Percentiles rank a stretch among this genome's conserved stretches.
These are phyloP conservation scores for Usnea hakonensis DNA, from an alignment of 495 filamentous ascomycete genomes.

Conservation along the genomic window DNA sequence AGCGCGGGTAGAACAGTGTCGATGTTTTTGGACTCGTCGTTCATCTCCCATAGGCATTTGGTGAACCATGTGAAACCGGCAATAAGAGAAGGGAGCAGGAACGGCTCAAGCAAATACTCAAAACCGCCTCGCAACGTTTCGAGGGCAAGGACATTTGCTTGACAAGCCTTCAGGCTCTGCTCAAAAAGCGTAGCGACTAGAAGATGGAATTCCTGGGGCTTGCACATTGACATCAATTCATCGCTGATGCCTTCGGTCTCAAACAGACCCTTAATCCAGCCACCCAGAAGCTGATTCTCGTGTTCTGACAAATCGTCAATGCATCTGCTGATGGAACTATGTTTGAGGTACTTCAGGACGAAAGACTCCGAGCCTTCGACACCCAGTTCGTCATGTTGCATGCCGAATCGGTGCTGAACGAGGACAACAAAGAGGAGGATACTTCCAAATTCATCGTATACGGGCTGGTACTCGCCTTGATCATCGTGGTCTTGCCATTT, in stretches of 20 bases:
- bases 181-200: constrained; percentile 85
- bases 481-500: constrained; percentile 92
- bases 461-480: constrained; percentile 87
- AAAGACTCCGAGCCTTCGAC: constrained; percentile 59
- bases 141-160: constrained; percentile 60
- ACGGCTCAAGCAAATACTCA: constrained; percentile 85
- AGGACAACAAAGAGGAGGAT: constrained; percentile 76
- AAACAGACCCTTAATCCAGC: constrained; percentile 85
- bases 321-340: constrained; percentile 52
- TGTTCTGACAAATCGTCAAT: constrained; percentile 61
- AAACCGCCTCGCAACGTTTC: constrained; percentile 81
- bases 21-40: constrained; percentile 31
- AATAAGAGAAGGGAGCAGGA: constrained; percentile 80
- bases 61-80: constrained; percentile 73
- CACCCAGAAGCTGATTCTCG: constrained; percentile 66
- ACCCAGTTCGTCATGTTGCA: constrained; percentile 61
- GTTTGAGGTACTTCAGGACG: constrained; percentile 63
- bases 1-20: constrained; percentile 65
- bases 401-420: constrained; percentile 74
- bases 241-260: constrained; percentile 76
- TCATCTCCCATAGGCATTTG: constrained; percentile 67
- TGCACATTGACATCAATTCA: constrained; percentile 84
- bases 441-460: constrained; percentile 93
- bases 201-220: constrained; percentile 87
- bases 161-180: constrained; percentile 72